These are phyloP conservation scores for Amanita polypyramis DNA, from an alignment of 768 basidiomycete species.

Conservation along the genomic window DNA sequence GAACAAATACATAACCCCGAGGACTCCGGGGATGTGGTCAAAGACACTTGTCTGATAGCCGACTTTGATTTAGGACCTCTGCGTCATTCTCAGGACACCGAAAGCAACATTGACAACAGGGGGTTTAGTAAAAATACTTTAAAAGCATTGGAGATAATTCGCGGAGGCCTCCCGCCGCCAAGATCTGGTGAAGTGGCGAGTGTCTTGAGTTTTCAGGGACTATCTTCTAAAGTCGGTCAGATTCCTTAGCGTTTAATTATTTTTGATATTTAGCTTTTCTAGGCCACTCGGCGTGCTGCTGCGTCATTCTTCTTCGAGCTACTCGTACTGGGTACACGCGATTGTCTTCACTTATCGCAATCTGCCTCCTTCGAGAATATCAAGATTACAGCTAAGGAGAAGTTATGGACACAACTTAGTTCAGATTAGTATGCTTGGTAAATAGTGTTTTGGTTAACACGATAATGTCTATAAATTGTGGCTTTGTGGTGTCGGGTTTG, in stretches of 20 bases:
- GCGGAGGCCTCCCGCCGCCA: conserved; percentile 49
- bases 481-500: not conserved
- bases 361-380: conserved; percentile 75
- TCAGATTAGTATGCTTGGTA: not conserved
- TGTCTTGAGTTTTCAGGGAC: conserved; percentile 60
- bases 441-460: too few species aligned
- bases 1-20: not conserved
- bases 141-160: conserved; percentile 69
- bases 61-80: conserved; percentile 61
- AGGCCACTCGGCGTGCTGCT: conserved; percentile 88
- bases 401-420: conserved; percentile 50
- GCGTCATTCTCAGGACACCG: conserved; percentile 37
- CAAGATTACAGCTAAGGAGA: conserved; percentile 68
- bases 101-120: conserved; percentile 40
- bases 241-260: not conserved
- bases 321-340: conserved; percentile 87
- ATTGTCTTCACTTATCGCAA: conserved; percentile 80
- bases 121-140: conserved; percentile 86
- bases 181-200: conserved; percentile 21
- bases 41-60: conserved; percentile 42
- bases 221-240: conserved; percentile 67
- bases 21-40: not conserved
- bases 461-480: too few species aligned
- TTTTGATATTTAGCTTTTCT: conserved; percentile 6
- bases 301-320: conserved; percentile 98